A percentile compares a stretch with the other conserved stretches of the same genome.
These are phyloP conservation scores for Trypanosoma boissoni DNA, from an alignment of 208 protist genomes.

Conservation along the genomic window DNA sequence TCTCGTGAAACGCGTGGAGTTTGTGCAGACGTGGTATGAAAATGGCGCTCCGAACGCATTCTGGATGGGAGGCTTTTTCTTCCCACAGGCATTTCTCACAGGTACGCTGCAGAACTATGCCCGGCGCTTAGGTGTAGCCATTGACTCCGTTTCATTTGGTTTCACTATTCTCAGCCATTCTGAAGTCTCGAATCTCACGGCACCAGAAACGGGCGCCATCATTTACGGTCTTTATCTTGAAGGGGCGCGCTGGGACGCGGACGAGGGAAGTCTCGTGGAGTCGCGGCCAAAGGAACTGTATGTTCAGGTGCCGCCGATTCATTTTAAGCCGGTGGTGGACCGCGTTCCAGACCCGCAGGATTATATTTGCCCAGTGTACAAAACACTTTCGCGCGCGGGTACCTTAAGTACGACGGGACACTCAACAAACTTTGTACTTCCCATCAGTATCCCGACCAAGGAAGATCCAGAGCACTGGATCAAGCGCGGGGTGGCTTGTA, in stretches of 20 bases:
- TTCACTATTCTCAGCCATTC: constrained; percentile 65
- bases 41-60: constrained; percentile 80
- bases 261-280: constrained; percentile 78
- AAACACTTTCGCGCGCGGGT: constrained; percentile 93
- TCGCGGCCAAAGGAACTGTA: constrained; percentile 96
- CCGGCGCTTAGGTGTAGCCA: constrained; percentile 89
- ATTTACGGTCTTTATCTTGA: constrained; percentile 97
- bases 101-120: constrained; percentile 97
- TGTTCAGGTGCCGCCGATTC: constrained; percentile 90
- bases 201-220: constrained; percentile 69
- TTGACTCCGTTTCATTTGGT: constrained; percentile 96
- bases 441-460: constrained; percentile 92
- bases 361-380: constrained; percentile 97
- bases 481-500: constrained; percentile 90
- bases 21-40: constrained; percentile 91
- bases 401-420: constrained; percentile 98
- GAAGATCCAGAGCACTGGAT: constrained; percentile 92
- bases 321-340: constrained; percentile 85
- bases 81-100: constrained; percentile 97
- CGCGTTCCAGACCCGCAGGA: constrained; percentile 42
- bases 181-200: constrained; percentile 6
- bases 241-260: constrained; percentile 93
- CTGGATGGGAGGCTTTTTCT: constrained; percentile 98
- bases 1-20: constrained; percentile 85
- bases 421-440: constrained; percentile 98